Conservation (phyloP, 352 stramenopile species). For the Pythium periplocum region DNA sequence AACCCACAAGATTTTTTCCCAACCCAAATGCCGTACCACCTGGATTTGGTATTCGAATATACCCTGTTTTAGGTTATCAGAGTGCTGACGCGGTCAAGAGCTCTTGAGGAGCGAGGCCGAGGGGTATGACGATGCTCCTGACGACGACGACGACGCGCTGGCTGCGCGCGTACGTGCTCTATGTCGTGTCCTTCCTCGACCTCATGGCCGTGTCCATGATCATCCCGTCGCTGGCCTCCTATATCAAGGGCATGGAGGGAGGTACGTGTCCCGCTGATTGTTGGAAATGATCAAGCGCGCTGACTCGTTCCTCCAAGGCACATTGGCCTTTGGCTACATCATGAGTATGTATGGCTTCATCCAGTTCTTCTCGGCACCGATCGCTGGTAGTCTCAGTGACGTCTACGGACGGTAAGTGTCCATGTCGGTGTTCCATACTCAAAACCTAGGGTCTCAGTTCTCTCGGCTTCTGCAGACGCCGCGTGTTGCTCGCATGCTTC, state of each 20-base stretch:
- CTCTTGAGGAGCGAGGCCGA: too few species aligned
- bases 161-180: slow-evolving; percentile 48
- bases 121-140: too few species aligned
- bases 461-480: slow-evolving; percentile 14
- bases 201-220: slow-evolving; percentile 83
- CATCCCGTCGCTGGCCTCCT: slow-evolving; percentile 72
- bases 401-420: slow-evolving; percentile 41
- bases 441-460: too few species aligned
- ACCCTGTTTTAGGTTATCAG: too few species aligned
- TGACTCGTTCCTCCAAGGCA: slow-evolving; percentile 18
- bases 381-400: slow-evolving; percentile 71
- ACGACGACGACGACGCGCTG: slow-evolving; percentile 12
- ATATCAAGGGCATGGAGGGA: slow-evolving; percentile 74
- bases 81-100: too few species aligned
- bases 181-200: slow-evolving; percentile 77
- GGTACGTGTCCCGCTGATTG: slow-evolving; percentile 12
- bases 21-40: too few species aligned
- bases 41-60: too few species aligned
- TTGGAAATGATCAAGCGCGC: too few species aligned
- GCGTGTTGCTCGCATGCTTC: slow-evolving; percentile 61
- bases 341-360: slow-evolving; percentile 85
- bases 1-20: too few species aligned
- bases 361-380: slow-evolving; percentile 74
- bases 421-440: not conserved
- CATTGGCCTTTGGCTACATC: slow-evolving; percentile 65